Percentiles rank a stretch among this genome's conserved stretches.
phyloP scores from a whole-genome alignment of 31 red algal species.

The Endocladia muricata region DNA sequence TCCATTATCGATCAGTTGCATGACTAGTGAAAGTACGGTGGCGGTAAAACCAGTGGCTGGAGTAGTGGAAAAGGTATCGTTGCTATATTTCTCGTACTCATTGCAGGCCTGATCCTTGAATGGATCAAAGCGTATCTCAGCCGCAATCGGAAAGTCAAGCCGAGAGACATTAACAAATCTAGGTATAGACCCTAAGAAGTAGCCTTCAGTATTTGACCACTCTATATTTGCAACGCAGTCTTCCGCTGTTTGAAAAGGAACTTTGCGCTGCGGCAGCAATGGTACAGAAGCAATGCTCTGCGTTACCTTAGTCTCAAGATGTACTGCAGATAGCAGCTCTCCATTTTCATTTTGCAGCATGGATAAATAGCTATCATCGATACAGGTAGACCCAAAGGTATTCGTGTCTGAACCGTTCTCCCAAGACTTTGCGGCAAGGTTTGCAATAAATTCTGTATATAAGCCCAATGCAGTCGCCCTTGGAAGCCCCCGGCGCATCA shows the following conservation, averaged over 20 bases:
- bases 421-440: neutral
- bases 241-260: neutral
- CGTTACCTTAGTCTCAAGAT: neutral
- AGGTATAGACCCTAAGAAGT: neutral
- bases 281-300: neutral
- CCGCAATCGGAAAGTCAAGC: neutral
- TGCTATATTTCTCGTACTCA: constrained; percentile 3
- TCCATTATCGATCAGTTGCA: constrained; percentile 9
- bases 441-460: neutral
- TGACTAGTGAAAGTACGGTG: neutral
- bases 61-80: neutral
- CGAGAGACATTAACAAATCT: neutral
- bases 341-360: constrained; percentile 7
- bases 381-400: neutral
- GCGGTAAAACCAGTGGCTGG: neutral
- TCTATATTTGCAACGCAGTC: neutral
- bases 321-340: neutral
- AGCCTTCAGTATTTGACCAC: neutral
- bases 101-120: neutral
- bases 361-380: neutral
- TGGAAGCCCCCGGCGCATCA: neutral
- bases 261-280: neutral
- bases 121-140: neutral
- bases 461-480: neutral
- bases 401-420: neutral